Conservation (phyloP, 208 protist species). For the Trypanosomatidae sp. region DNA sequence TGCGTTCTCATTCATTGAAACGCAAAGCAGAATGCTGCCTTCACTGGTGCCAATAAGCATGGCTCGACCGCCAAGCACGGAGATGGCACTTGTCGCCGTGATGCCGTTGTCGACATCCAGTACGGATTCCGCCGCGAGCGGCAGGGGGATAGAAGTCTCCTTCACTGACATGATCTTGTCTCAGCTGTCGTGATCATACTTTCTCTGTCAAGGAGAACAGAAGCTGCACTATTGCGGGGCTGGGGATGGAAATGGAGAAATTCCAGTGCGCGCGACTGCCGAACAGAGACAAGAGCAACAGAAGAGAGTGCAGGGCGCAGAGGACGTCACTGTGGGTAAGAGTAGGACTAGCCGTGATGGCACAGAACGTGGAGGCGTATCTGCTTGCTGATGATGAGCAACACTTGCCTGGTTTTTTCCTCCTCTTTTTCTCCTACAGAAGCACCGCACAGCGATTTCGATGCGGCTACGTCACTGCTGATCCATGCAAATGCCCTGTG, state of each 20-base stretch:
- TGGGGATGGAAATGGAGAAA: not conserved
- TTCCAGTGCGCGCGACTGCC: not conserved
- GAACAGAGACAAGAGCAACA: not conserved
- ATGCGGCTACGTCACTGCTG: not conserved
- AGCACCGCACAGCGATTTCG: not conserved
- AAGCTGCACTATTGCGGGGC: not conserved
- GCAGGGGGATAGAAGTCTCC: not conserved
- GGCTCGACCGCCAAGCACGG: constrained; percentile 8
- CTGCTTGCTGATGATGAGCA: not conserved
- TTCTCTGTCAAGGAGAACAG: not conserved
- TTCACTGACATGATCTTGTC: constrained; percentile 1
- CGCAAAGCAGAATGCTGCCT: constrained; percentile 22
- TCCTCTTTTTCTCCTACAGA: not conserved
- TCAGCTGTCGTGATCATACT: no score
- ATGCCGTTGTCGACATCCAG: constrained; percentile 13
- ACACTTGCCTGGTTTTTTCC: not conserved
- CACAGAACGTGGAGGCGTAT: not conserved
- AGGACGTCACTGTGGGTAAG: not conserved
- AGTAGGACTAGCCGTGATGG: not conserved
- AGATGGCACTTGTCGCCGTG: constrained; percentile 13
- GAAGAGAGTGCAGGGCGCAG: not conserved
- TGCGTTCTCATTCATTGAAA: not conserved
- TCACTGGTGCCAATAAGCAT: constrained; percentile 22
- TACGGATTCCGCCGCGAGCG: constrained; percentile 7
- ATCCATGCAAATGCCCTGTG: not conserved